A percentile compares a stretch with the other conserved stretches of the same genome.
Conservation (phyloP, 768 basidiomycete genomes). For the Tylopilus balloui region DNA sequence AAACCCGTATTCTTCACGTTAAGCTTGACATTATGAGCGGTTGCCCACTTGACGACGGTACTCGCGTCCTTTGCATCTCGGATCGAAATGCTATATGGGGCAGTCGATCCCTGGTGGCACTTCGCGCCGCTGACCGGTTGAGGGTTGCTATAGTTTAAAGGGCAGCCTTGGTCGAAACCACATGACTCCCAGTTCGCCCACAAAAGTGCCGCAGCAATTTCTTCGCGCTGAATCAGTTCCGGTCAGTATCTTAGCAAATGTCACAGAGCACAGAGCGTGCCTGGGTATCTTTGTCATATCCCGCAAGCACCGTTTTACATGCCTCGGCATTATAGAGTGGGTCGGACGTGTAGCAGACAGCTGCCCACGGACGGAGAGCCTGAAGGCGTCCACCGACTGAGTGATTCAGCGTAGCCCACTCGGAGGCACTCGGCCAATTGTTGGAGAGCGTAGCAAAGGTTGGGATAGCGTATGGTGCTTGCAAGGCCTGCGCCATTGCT, state of each 20-base stretch:
- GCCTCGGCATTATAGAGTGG: conserved; percentile 12
- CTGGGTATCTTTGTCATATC: conserved; percentile 14
- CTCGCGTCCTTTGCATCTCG: conserved; percentile 19
- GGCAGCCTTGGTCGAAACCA: conserved; percentile 13
- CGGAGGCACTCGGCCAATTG: conserved; percentile 8
- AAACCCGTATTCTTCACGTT: conserved; percentile 13
- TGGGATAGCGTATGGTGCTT: conserved; percentile 7
- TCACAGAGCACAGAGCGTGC: neutral
- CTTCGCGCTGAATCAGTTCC: conserved; percentile 22
- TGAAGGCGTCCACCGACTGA: conserved; percentile 17
- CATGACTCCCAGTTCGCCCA: conserved; percentile 25
- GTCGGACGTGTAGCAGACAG: conserved; percentile 18
- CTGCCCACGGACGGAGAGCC: conserved; percentile 20
- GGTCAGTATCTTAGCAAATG: neutral
- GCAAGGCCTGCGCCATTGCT: neutral
- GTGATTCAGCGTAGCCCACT: conserved; percentile 12
- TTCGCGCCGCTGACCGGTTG: conserved; percentile 6
- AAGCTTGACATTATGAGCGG: conserved; percentile 16
- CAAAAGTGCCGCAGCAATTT: conserved; percentile 14
- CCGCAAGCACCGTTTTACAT: conserved; percentile 13
- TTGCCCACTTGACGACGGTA: conserved; percentile 18
- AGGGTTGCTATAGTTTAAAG: conserved; percentile 18
- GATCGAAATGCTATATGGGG: conserved; percentile 19
- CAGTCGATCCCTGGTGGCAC: conserved; percentile 20
- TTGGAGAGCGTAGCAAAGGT: conserved; percentile 3